Evolutionary conservation across 306 rosid species (phyloP).

Genomic region (Fragaria ananassa): DNA sequence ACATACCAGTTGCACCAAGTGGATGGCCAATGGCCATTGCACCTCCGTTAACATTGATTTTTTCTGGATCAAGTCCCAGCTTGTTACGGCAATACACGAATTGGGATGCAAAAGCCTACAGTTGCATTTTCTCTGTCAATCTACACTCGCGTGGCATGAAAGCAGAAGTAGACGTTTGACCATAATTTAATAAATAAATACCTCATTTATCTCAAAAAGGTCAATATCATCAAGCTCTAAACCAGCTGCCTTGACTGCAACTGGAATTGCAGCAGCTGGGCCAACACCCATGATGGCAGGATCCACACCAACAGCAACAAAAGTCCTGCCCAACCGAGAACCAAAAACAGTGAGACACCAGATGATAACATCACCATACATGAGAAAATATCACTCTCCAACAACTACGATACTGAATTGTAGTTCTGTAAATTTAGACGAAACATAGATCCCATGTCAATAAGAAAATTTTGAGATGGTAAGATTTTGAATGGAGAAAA

Average conservation of each 20-base stretch:
- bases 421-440: not conserved
- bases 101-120: conserved; percentile 94
- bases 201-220: conserved; percentile 97
- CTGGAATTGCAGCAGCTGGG: conserved; percentile 97
- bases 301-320: conserved; percentile 89
- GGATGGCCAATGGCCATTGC: conserved; percentile 97
- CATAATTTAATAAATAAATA: conserved; percentile 22
- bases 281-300: conserved; percentile 97
- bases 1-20: conserved; percentile 85
- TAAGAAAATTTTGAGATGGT: not conserved
- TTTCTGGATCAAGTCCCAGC: conserved; percentile 83
- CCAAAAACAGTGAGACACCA: not conserved
- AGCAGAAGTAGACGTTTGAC: not conserved
- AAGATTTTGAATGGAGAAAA: not conserved
- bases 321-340: conserved; percentile 50
- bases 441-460: not conserved
- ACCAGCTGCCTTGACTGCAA: conserved; percentile 93
- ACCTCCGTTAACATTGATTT: conserved; percentile 94
- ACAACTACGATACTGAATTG: not conserved
- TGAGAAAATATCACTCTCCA: not conserved
- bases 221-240: conserved; percentile 81
- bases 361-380: not conserved
- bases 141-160: not conserved
- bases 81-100: conserved; percentile 85
- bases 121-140: conserved; percentile 21